A percentile compares a stretch with the other conserved stretches of the same genome.
Evolutionary conservation across 352 stramenopile species (phyloP).

Genomic region (Nothophytophthora sp.): DNA sequence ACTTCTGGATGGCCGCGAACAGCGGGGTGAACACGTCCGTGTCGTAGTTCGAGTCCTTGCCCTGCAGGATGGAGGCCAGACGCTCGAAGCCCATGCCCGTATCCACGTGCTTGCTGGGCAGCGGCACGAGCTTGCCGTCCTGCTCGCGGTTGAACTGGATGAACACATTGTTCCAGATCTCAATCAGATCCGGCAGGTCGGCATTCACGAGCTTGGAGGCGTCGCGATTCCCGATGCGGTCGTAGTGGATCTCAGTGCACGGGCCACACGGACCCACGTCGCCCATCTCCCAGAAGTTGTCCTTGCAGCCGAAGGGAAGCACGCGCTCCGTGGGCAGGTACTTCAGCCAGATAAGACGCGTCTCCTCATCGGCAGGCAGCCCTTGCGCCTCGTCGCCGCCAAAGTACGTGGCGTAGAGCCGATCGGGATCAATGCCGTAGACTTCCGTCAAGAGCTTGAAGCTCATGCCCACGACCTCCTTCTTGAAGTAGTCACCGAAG

Average conservation of each 20-base stretch:
- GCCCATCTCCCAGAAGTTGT: conserved; percentile 99
- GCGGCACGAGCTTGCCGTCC: conserved; percentile 79
- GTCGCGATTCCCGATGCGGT: conserved; percentile 96
- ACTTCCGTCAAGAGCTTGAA: conserved; percentile 97
- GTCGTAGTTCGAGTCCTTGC: conserved; percentile 98
- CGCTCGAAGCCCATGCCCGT: conserved; percentile 99
- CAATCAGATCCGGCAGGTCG: conserved; percentile 98
- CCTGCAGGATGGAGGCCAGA: conserved; percentile 91
- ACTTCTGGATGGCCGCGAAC: conserved; percentile 93
- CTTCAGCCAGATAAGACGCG: conserved; percentile 89
- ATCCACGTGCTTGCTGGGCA: conserved; percentile 98
- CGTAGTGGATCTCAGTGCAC: conserved; percentile 99
- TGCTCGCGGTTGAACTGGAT: conserved; percentile 98
- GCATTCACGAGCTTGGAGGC: conserved; percentile 95
- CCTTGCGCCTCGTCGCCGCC: conserved; percentile 90
- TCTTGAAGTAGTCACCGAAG: conserved; percentile 99
- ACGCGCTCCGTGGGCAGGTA: conserved; percentile 90
- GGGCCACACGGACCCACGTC: conserved; percentile 98
- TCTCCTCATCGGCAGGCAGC: conserved; percentile 91
- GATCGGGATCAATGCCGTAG: conserved; percentile 92
- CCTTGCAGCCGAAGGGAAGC: conserved; percentile 94
- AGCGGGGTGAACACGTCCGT: conserved; percentile 98
- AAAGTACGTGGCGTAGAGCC: conserved; percentile 99
- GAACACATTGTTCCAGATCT: conserved; percentile 99
- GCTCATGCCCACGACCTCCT: conserved; percentile 96